phyloP scores from a whole-genome alignment of 1,284 basidiomycete genomes.

The Mycosarcoma maydis region DNA sequence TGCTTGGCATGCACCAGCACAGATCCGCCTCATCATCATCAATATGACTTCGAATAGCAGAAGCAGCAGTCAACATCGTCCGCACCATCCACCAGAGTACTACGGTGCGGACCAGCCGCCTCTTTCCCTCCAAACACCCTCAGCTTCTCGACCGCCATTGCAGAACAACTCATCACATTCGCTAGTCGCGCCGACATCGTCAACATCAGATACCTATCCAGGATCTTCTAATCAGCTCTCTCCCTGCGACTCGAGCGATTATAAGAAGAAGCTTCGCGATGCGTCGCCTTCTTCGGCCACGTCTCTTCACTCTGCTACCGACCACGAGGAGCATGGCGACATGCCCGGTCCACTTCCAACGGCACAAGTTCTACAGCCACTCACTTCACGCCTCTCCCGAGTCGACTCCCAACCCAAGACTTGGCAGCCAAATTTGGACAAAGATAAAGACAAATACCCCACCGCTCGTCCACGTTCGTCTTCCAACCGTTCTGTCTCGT shows the following conservation, averaged over 20 bases:
- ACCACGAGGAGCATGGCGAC: conserved; percentile 36
- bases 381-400: conserved; percentile 27
- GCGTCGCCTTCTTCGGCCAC: conserved; percentile 6
- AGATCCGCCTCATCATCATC: conserved; percentile 1
- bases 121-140: conserved; percentile 19
- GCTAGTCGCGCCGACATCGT: conserved; percentile 7
- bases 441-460: not conserved
- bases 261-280: conserved; percentile 1
- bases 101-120: conserved; percentile 26
- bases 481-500: conserved; percentile 25
- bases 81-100: conserved; percentile 37
- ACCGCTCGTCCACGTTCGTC: conserved; percentile 22
- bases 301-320: conserved; percentile 12
- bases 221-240: conserved; percentile 13
- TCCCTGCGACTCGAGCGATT: conserved; percentile 3
- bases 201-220: conserved; percentile 21
- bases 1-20: conserved; percentile 22
- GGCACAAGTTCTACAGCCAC: conserved; percentile 24
- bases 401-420: conserved; percentile 20
- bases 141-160: conserved; percentile 11
- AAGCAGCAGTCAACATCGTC: conserved; percentile 29
- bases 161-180: conserved; percentile 20
- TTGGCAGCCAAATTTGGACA: not conserved
- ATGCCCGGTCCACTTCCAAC: conserved; percentile 35
- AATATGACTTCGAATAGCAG: conserved; percentile 21